phyloP scores from a whole-genome alignment of 345 rosid species.

The Citrus cavaleriei region DNA sequence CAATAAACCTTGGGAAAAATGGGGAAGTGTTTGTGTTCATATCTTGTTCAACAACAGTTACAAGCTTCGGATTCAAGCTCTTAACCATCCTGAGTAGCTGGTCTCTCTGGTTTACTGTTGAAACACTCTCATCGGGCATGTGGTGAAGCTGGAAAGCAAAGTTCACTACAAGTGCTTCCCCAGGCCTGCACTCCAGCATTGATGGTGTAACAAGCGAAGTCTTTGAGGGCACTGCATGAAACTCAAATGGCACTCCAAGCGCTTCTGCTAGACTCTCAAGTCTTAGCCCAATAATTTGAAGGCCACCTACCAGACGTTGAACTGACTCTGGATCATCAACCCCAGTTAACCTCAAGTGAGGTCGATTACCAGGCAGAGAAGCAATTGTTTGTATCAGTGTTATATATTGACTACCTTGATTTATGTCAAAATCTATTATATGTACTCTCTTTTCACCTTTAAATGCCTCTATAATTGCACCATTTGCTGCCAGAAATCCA shows the following conservation, averaged over 20 bases:
- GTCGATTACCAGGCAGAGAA: conserved; percentile 40
- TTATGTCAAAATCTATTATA: conserved; percentile 85
- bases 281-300: conserved; percentile 69
- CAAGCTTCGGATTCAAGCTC: conserved; percentile 85
- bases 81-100: conserved; percentile 88
- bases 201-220: conserved; percentile 70
- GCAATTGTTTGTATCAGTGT: conserved; percentile 71
- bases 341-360: conserved; percentile 76
- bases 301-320: conserved; percentile 79
- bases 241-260: conserved; percentile 62
- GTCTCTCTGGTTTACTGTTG: conserved; percentile 83
- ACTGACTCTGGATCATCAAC: conserved; percentile 96
- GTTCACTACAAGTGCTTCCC: conserved; percentile 81
- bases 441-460: conserved; percentile 74
- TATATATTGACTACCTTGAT: conserved; percentile 95
- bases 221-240: conserved; percentile 66
- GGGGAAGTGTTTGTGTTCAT: conserved; percentile 94
- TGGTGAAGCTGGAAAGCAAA: conserved; percentile 99
- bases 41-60: conserved; percentile 91
- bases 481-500: conserved; percentile 91
- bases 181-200: conserved; percentile 52
- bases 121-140: conserved; percentile 99
- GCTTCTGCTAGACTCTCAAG: conserved; percentile 74
- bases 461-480: conserved; percentile 74
- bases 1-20: conserved; percentile 70